Conservation (phyloP, 495 filamentous ascomycete species). For the Trichoderma virens region DNA sequence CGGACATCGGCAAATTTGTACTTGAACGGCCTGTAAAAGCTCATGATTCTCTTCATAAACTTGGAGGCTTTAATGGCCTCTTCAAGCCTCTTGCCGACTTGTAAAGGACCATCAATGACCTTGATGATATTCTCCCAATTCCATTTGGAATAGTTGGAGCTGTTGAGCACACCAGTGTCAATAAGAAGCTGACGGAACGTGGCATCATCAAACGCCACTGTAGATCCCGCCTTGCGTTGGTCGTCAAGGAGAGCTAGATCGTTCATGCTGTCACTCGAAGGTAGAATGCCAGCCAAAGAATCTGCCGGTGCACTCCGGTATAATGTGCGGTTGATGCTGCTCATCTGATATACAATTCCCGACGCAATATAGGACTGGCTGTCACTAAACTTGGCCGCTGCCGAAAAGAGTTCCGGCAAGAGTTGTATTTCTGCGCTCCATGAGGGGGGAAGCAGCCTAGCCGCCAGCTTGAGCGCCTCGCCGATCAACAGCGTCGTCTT, state of each 20-base stretch:
- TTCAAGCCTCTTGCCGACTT: slow-evolving; percentile 85
- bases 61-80: slow-evolving; percentile 93
- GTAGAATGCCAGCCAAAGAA: slow-evolving; percentile 28
- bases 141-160: slow-evolving; percentile 87
- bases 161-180: slow-evolving; percentile 79
- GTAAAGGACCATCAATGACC: slow-evolving; percentile 86
- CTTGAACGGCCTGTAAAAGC: slow-evolving; percentile 95
- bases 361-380: slow-evolving; percentile 73
- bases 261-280: slow-evolving; percentile 29
- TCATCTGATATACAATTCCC: slow-evolving; percentile 89
- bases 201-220: slow-evolving; percentile 74
- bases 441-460: slow-evolving; percentile 68
- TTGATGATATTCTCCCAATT: slow-evolving; percentile 88
- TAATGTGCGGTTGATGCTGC: slow-evolving; percentile 90
- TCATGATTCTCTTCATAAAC: slow-evolving; percentile 88
- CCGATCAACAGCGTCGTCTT: slow-evolving; percentile 87
- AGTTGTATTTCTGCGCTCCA: slow-evolving; percentile 78
- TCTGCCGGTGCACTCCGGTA: slow-evolving; percentile 60
- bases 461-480: slow-evolving; percentile 82
- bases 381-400: slow-evolving; percentile 60
- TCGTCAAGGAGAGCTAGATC: slow-evolving; percentile 45
- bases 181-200: slow-evolving; percentile 78
- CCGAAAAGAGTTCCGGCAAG: slow-evolving; percentile 70
- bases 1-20: slow-evolving; percentile 80
- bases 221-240: slow-evolving; percentile 61